Percentiles rank a stretch among this genome's conserved stretches.
Conservation (phyloP, 495 filamentous ascomycete species). For the Penicillium silybi region DNA sequence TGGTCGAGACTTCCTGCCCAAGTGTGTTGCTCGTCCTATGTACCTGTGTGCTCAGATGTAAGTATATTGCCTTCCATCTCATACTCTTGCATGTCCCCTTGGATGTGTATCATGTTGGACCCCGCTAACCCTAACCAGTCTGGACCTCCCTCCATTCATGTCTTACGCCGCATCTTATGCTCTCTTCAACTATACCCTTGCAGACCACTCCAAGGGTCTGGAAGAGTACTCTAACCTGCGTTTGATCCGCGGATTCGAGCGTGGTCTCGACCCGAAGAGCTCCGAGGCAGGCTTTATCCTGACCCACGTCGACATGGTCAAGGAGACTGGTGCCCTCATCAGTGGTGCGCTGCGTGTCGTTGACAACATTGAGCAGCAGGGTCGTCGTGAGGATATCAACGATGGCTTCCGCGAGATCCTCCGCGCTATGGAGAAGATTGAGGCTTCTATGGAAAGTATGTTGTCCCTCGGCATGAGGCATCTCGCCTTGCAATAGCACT, state of each 20-base stretch:
- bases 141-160: slow-evolving; percentile 74
- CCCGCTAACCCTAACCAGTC: slow-evolving; percentile 18
- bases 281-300: slow-evolving; percentile 90
- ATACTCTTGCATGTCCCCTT: not conserved
- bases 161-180: slow-evolving; percentile 90
- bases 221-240: slow-evolving; percentile 70
- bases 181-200: slow-evolving; percentile 80
- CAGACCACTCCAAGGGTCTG: slow-evolving; percentile 60
- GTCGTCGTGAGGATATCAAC: slow-evolving; percentile 55
- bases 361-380: slow-evolving; percentile 47
- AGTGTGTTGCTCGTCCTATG: slow-evolving; percentile 67
- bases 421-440: slow-evolving; percentile 62
- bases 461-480: not conserved
- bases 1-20: slow-evolving; percentile 65
- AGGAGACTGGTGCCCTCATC: slow-evolving; percentile 68
- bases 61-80: slow-evolving; percentile 30
- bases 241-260: slow-evolving; percentile 83
- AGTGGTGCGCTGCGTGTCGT: slow-evolving; percentile 62
- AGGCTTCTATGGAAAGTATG: slow-evolving; percentile 73
- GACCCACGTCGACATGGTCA: slow-evolving; percentile 81
- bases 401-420: slow-evolving; percentile 59
- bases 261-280: slow-evolving; percentile 76
- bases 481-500: too few species aligned
- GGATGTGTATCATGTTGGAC: not conserved
- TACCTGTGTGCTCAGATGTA: slow-evolving; percentile 75